A percentile compares a stretch with the other conserved stretches of the same genome.
Evolutionary conservation across 305 asterid genomes (phyloP).

Genomic region (Ajuga reptans): DNA sequence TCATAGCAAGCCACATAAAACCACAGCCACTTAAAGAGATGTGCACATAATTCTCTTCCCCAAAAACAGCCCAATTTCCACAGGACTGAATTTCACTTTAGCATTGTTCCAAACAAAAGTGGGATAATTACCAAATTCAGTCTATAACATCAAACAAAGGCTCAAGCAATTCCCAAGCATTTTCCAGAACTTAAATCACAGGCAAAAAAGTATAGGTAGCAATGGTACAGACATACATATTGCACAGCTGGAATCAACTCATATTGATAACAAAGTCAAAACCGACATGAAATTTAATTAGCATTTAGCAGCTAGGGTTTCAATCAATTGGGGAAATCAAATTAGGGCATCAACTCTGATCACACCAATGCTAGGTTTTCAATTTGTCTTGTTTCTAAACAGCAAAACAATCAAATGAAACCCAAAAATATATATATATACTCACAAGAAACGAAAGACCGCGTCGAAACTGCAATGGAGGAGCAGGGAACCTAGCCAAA

Average conservation of each 20-base stretch:
- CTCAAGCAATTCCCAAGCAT: conserved; percentile 11
- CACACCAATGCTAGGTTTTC: conserved; percentile 10
- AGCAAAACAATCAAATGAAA: conserved; percentile 14
- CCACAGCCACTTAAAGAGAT: not conserved
- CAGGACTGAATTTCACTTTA: not conserved
- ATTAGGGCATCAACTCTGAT: conserved; percentile 22
- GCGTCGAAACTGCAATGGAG: conserved; percentile 1
- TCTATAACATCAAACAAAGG: conserved; percentile 11
- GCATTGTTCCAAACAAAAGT: not conserved
- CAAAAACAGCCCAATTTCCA: not conserved
- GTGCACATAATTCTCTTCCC: not conserved
- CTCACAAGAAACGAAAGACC: conserved; percentile 18
- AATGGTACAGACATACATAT: conserved; percentile 1
- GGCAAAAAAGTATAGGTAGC: conserved; percentile 8
- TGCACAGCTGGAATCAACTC: not conserved
- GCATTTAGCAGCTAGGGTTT: conserved; percentile 33
- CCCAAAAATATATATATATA: not conserved
- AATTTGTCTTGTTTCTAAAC: conserved; percentile 14
- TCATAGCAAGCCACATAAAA: not conserved
- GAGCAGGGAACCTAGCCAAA: not conserved
- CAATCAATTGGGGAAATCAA: conserved; percentile 33
- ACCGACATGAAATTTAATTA: not conserved
- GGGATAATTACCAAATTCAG: not conserved
- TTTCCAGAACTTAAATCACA: conserved; percentile 24
- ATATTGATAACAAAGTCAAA: not conserved